phyloP scores from a whole-genome alignment of 805 yeast genomes.

The Wickerhamiella azyma region DNA sequence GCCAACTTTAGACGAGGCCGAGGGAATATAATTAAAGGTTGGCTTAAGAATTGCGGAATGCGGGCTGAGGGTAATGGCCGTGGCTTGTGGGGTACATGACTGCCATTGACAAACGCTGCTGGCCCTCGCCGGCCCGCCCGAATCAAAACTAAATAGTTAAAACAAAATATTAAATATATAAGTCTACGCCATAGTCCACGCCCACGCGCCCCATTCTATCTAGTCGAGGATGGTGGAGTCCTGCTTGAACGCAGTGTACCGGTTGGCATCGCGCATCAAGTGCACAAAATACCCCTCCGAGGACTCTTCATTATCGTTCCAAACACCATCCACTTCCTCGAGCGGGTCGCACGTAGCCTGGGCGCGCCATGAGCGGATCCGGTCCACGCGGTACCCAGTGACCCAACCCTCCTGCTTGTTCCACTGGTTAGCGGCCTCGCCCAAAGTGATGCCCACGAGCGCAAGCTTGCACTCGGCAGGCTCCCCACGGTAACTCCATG shows the following conservation, averaged over 20 bases:
- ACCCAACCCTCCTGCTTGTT: conserved; percentile 12
- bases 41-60: too few species aligned
- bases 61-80: too few species aligned
- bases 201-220: too few species aligned
- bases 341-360: conserved; percentile 14
- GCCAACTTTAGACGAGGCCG: neutral
- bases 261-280: conserved; percentile 8
- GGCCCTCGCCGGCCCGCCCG: too few species aligned
- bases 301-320: conserved; percentile 8
- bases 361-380: conserved; percentile 21
- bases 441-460: conserved; percentile 11
- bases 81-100: too few species aligned
- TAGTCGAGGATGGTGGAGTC: neutral
- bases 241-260: neutral
- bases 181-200: neutral
- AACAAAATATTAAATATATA: too few species aligned
- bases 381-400: conserved; percentile 25
- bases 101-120: too few species aligned
- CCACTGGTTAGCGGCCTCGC: conserved; percentile 10
- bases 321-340: neutral
- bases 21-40: too few species aligned
- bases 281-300: conserved; percentile 18
- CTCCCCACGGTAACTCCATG: conserved; percentile 4
- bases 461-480: conserved; percentile 10
- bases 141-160: too few species aligned